phyloP scores from a whole-genome alignment of 208 protist genomes.

The Wallacemonas sp. region DNA sequence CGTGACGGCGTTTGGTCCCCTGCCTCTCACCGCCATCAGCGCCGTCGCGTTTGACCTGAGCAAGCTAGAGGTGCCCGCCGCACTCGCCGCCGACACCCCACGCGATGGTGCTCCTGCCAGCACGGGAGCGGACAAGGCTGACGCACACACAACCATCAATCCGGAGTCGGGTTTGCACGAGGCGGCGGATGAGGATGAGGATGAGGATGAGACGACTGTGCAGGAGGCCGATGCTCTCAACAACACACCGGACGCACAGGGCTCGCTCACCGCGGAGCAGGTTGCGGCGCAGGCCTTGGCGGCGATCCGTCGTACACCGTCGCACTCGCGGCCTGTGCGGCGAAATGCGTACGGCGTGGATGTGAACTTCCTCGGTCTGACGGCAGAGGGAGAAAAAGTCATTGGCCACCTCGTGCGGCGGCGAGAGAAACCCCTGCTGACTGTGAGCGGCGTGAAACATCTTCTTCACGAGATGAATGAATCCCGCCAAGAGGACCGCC shows the following conservation, averaged over 20 bases:
- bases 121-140: too few relatives aligned
- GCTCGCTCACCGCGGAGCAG: constrained; percentile 4
- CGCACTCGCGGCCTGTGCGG: not conserved
- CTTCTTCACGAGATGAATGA: constrained; percentile 59
- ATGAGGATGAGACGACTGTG: not conserved
- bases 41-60: constrained; percentile 51
- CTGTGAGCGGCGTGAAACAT: constrained; percentile 71
- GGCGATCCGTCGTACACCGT: not conserved
- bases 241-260: too few relatives aligned
- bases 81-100: too few relatives aligned
- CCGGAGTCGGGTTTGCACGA: constrained; percentile 17
- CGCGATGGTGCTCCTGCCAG: too few relatives aligned
- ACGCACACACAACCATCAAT: too few relatives aligned
- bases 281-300: not conserved
- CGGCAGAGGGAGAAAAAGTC: constrained; percentile 51
- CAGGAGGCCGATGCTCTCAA: not conserved
- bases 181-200: not conserved
- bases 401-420: constrained; percentile 69
- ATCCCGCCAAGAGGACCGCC: constrained; percentile 33
- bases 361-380: constrained; percentile 59
- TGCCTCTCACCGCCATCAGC: constrained; percentile 59
- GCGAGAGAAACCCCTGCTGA: constrained; percentile 59
- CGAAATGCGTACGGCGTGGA: constrained; percentile 18
- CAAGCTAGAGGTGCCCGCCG: constrained; percentile 61
- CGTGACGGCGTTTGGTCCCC: constrained; percentile 77